Evolutionary conservation across 2,329 filamentous ascomycete genomes (phyloP), one percentile per base, ranked within the genome.

Genomic region (Cladosporium sp.): DNA sequence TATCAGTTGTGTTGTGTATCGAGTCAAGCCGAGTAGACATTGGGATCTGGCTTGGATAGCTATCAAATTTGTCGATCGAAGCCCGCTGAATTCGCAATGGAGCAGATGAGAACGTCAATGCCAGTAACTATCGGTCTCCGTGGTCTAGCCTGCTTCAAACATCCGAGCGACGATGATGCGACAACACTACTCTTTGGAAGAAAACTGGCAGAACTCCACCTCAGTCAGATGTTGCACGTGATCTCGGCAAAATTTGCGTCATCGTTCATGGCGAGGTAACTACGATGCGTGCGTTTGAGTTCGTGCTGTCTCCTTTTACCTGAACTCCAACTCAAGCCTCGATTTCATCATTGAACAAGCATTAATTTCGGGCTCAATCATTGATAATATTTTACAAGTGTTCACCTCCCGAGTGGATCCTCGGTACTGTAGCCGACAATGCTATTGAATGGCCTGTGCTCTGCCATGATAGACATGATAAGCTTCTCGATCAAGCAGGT

Each of bases 401-500:
- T 18, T 36, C 39, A 46, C n/a, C 39, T 46, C 21, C 39, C 39
- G n/a, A 46, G 39, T 21, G 39, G 39, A 23, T 46, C 39, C 39
- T 46, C 39, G 39, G 51, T 30, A 54, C 51, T 54, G 8, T 32
- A 54, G 25, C 26, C 51, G 51, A 54, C 26, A 5, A 54, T 54
- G 51, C n/a, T 30, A 54, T 16, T 30, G n/a, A 32, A 21, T 18
- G 28, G 51, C 25, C 51, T 30, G 51, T 54, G 51, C 51, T n/a
- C 26, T 18, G 51, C 51, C n/a, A 46, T 63, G 60, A 63, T 63
- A 54, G 60, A 56, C 60, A 63, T 32, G 60, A 63, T 63, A 63
- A 63, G 60, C 60, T 54, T 63, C 60, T 63, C 26, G 26, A 43
- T 63, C 18, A 54, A 63, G 60, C 60, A 63, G 60, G 60, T 63